Evolutionary conservation across 129 eudicot genomes (phyloP), one percentile per base, ranked within the genome.

Genomic region (Artemisia annua): DNA sequence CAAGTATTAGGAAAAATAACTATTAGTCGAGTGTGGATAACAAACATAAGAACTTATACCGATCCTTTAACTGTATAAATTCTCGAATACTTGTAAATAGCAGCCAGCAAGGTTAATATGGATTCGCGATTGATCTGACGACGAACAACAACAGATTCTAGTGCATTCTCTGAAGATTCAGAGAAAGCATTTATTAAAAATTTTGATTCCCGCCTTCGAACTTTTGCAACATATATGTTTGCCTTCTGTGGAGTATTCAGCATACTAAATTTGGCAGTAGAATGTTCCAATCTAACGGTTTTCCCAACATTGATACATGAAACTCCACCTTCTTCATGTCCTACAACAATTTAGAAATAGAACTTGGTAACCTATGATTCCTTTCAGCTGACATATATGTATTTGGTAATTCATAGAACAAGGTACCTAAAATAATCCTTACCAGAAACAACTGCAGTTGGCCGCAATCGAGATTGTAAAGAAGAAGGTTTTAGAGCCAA

Each of bases 11-110:
- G 5, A 17, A 55, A 5, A 70, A 32, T 35, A 35, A 35, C 1
- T 35, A 35, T 35, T 35, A 35, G 7, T 24, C 28, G 28, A 24
- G 28, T 1, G 28, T 24, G 28, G 28, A 24, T 18, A 76, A 35
- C 8, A 54, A 30, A 30, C 5, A 30, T 49, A 17, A 77, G 35
- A 69, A 69, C 3, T 17, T 51, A 13, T 78, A 78, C 82, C 61
- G 82, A 62, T 78, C 82, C 82, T 53, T 71, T 63, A 16, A 78
- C 17, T 11, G 77, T 71, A 67, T 78, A 71, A 54, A 53, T 60
- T 78, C 73, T 71, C 28, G 82, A 63, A 46, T 71, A 78, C 48
- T 67, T 54, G 59, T 71, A 78, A 26, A 78, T 63, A 71, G 44
- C 72, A 63, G 20, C 73, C 61, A 78, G 46, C n/a, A 9, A 63